Percentiles rank a stretch among this genome's conserved stretches.
Conservation (phyloP, 139 green algal species). For the Tetraselmis striata region DNA sequence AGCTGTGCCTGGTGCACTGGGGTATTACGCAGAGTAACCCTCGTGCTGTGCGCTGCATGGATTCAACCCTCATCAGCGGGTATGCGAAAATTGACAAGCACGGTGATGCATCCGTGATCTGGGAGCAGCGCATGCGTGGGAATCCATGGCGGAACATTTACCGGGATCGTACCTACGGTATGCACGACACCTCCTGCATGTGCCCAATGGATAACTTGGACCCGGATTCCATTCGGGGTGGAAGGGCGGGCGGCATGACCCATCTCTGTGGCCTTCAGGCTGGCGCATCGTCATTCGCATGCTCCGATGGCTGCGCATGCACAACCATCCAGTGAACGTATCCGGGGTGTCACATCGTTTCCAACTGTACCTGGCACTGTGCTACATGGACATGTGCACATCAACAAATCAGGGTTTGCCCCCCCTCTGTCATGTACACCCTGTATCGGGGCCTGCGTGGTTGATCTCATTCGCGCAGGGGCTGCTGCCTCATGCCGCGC, state of each 20-base stretch:
- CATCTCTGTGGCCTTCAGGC: too few species aligned
- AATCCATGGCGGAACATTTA: not conserved
- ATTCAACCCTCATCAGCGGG: not conserved
- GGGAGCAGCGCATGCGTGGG: not conserved
- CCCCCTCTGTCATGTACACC: too few species aligned
- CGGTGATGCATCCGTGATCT: not conserved
- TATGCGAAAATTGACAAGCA: not conserved
- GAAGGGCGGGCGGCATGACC: too few species aligned
- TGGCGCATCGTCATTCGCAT: not conserved
- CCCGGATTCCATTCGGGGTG: too few species aligned
- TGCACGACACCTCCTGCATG: too few species aligned
- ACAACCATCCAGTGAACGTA: not conserved
- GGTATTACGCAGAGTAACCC: not conserved
- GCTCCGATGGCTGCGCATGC: not conserved
- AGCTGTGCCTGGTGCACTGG: not conserved
- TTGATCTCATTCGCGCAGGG: too few species aligned
- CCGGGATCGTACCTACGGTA: not conserved
- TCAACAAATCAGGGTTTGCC: too few species aligned
- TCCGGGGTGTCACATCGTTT: not conserved
- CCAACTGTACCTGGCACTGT: not conserved
- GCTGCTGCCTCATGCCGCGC: too few species aligned
- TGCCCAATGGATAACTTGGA: too few species aligned
- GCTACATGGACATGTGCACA: not conserved
- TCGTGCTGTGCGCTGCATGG: not conserved
- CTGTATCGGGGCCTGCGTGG: too few species aligned